Evolutionary conservation across 2,329 filamentous ascomycete genomes (phyloP).

Genomic region (Cladosporium sp.): DNA sequence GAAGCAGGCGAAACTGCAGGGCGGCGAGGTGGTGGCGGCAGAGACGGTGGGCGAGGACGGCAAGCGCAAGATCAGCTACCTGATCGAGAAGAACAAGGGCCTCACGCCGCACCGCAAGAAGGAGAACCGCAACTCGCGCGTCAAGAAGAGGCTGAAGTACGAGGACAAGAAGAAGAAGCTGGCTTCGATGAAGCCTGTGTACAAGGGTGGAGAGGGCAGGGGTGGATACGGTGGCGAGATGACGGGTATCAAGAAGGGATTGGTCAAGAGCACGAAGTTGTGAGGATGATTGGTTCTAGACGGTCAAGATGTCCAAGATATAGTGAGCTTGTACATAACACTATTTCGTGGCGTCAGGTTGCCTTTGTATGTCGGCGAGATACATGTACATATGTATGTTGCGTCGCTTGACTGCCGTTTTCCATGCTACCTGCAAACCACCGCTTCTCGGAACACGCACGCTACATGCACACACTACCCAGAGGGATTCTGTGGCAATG

Average conservation of each 20-base stretch:
- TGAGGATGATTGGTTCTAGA: conserved; percentile 36
- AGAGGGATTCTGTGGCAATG: no score
- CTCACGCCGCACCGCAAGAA: conserved; percentile 86
- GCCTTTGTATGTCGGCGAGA: no score
- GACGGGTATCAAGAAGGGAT: conserved; percentile 89
- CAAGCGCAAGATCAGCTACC: conserved; percentile 87
- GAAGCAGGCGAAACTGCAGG: conserved; percentile 51
- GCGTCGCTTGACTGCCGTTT: no score
- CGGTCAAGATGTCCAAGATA: background rate
- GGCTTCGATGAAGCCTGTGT: conserved; percentile 76
- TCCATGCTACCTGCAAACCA: no score
- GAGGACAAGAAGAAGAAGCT: conserved; percentile 98
- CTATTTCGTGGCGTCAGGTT: background rate
- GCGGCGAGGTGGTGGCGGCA: conserved; percentile 60
- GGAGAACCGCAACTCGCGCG: conserved; percentile 87
- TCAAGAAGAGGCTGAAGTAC: conserved; percentile 97
- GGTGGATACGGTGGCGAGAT: conserved; percentile 87
- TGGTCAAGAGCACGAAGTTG: conserved; percentile 92
- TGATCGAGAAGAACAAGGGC: conserved; percentile 97
- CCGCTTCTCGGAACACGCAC: no score
- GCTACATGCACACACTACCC: no score
- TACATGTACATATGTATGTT: no score
- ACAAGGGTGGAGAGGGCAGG: conserved; percentile 77
- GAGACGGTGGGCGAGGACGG: conserved; percentile 74
- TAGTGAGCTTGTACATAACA: background rate